A percentile compares a stretch with the other conserved stretches of the same genome.
phyloP scores from a whole-genome alignment of 257 asterid species.

The Avicennia marina region DNA sequence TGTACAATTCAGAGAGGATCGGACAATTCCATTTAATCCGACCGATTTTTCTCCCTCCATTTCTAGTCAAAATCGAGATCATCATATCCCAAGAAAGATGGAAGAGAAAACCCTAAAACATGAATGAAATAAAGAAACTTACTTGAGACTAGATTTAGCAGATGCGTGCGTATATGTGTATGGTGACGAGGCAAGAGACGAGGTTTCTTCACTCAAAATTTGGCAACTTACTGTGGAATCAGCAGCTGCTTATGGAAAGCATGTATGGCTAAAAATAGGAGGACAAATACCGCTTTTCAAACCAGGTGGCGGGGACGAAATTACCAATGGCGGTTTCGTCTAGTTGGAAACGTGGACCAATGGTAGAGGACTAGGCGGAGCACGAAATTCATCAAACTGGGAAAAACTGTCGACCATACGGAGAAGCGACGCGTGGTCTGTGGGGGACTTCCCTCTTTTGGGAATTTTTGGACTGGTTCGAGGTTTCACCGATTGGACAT shows the following conservation, averaged over 20 bases:
- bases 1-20: too few species aligned
- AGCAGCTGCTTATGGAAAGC: slow-evolving; percentile 13
- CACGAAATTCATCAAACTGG: not conserved
- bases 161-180: too few species aligned
- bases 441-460: not conserved
- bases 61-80: not conserved
- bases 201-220: not conserved
- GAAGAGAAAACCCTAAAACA: not conserved
- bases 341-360: slow-evolving; percentile 18
- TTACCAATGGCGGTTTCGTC: slow-evolving; percentile 12
- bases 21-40: too few species aligned
- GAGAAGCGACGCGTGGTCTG: slow-evolving; percentile 22
- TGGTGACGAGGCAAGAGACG: too few species aligned
- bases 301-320: slow-evolving; percentile 3
- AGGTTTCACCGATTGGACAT: not conserved
- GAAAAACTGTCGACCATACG: not conserved
- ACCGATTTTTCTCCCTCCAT: not conserved
- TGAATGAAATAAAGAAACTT: not conserved
- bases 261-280: too few species aligned
- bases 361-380: slow-evolving; percentile 1
- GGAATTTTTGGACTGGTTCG: slow-evolving; percentile 12
- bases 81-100: not conserved
- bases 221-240: too few species aligned
- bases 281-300: not conserved
- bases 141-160: not conserved